Conservation (phyloP, 2,329 filamentous ascomycete genomes). For the Aspergillus awamori region DNA sequence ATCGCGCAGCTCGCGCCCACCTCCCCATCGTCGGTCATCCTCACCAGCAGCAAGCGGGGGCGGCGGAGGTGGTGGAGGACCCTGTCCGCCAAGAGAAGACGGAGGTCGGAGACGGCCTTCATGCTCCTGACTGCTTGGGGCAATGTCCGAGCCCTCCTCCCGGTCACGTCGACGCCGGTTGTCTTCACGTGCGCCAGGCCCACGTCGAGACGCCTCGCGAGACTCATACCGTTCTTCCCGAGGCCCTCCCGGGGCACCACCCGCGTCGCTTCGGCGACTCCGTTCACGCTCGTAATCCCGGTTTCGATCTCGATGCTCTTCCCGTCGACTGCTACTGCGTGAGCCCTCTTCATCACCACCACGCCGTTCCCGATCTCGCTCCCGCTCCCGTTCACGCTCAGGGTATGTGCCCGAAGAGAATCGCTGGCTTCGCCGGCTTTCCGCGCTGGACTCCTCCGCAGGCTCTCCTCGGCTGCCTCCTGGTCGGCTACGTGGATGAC, state of each 20-base stretch:
- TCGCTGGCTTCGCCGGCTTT: constrained; percentile 37
- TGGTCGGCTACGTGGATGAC: constrained; percentile 31
- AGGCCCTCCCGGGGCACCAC: constrained; percentile 13
- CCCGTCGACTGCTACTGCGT: constrained; percentile 35
- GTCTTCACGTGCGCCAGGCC: constrained; percentile 37
- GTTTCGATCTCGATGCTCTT: constrained; percentile 41
- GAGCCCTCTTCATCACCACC: constrained; percentile 33
- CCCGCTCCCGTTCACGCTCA: constrained; percentile 35
- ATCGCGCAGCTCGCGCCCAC: constrained; percentile 39
- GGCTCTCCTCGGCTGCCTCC: constrained; percentile 36
- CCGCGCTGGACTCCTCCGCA: constrained; percentile 38
- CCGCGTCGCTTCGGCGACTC: constrained; percentile 37
- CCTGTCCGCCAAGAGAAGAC: constrained; percentile 35
- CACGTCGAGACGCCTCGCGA: constrained; percentile 38
- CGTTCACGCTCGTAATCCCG: constrained; percentile 39
- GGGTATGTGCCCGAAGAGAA: constrained; percentile 27
- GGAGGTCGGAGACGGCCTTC: constrained; percentile 40
- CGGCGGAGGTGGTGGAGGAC: constrained; percentile 35
- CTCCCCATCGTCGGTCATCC: constrained; percentile 40
- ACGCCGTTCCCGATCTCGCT: constrained; percentile 31
- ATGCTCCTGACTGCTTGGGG: constrained; percentile 29
- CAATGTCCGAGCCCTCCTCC: constrained; percentile 32
- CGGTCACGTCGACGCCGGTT: constrained; percentile 41
- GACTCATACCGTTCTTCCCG: constrained; percentile 32
- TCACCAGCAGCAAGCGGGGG: constrained; percentile 29